Percentiles rank a stretch among this genome's conserved stretches.
Evolutionary conservation across 805 yeast species (phyloP).

Genomic region (Phaffomyces opuntiae): DNA sequence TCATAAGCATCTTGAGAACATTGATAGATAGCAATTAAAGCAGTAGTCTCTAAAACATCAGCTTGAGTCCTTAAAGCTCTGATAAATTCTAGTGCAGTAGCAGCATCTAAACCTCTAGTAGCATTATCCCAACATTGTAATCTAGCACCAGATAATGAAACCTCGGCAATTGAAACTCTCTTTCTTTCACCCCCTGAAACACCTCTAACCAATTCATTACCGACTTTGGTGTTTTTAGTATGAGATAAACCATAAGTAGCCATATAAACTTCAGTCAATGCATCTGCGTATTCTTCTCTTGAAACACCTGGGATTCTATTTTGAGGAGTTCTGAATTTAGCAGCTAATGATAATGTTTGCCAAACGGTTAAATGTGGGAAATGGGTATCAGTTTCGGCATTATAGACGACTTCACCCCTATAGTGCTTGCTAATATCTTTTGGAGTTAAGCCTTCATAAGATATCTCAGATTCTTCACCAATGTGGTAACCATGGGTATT

Average conservation of each 20-base stretch:
- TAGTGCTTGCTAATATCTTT: slow-evolving; percentile 44
- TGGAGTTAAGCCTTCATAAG: slow-evolving; percentile 49
- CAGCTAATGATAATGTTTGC: slow-evolving; percentile 57
- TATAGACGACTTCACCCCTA: slow-evolving; percentile 65
- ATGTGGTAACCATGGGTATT: slow-evolving; percentile 55
- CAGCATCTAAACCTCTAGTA: slow-evolving; percentile 55
- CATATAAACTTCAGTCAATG: slow-evolving; percentile 46
- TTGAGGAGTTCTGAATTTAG: slow-evolving; percentile 51
- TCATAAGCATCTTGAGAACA: slow-evolving; percentile 62
- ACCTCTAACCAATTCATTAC: slow-evolving; percentile 57
- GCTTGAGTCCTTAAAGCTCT: slow-evolving; percentile 45
- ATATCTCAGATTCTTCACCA: slow-evolving; percentile 37
- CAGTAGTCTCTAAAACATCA: slow-evolving; percentile 38
- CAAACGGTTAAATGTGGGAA: slow-evolving; percentile 65
- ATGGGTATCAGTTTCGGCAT: slow-evolving; percentile 63
- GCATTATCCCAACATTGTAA: slow-evolving; percentile 49
- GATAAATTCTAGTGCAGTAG: slow-evolving; percentile 48
- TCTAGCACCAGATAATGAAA: slow-evolving; percentile 36
- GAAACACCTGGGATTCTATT: slow-evolving; percentile 50
- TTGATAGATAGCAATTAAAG: slow-evolving; percentile 65
- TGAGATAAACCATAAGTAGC: slow-evolving; percentile 42
- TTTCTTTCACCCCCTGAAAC: slow-evolving; percentile 69
- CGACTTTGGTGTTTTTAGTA: slow-evolving; percentile 54
- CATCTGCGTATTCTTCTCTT: slow-evolving; percentile 47
- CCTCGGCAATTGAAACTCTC: slow-evolving; percentile 64